A percentile compares a stretch with the other conserved stretches of the same genome.
phyloP scores from a whole-genome alignment of 352 stramenopile species.

The Thalassiosira oceanica region DNA sequence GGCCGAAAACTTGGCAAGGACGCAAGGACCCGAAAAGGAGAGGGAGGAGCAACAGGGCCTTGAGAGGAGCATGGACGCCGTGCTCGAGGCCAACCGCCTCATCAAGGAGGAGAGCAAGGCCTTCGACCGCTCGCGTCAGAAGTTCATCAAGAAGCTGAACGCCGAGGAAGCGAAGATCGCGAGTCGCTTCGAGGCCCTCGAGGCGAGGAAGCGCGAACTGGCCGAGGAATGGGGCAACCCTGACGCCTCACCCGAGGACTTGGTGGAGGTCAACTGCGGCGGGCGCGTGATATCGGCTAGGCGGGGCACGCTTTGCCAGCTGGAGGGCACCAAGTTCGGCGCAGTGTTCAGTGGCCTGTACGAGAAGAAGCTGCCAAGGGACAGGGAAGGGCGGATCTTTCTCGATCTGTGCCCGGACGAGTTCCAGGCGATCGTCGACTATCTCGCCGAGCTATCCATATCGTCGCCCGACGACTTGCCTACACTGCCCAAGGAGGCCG shows the following conservation, averaged over 20 bases:
- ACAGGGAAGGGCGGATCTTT: conserved; percentile 13
- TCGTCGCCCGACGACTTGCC: conserved; percentile 6
- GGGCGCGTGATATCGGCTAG: conserved; percentile 5
- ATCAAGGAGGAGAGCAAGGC: too few relatives aligned
- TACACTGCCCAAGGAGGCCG: not conserved
- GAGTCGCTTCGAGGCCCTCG: not conserved
- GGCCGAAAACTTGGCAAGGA: too few relatives aligned
- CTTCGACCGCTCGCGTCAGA: too few relatives aligned
- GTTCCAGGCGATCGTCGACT: conserved; percentile 15
- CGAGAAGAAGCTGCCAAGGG: conserved; percentile 13
- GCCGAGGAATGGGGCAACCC: not conserved
- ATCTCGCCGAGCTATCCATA: conserved; percentile 10
- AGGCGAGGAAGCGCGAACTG: not conserved
- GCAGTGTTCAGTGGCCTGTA: conserved; percentile 19
- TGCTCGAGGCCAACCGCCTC: too few relatives aligned
- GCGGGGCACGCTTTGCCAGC: conserved; percentile 1
- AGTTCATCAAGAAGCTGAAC: too few relatives aligned
- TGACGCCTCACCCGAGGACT: not conserved
- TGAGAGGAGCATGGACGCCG: too few relatives aligned
- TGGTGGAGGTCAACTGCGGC: conserved; percentile 16
- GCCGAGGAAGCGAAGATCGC: not conserved
- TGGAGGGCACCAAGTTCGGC: conserved; percentile 7
- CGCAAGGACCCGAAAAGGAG: too few relatives aligned
- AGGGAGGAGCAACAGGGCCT: too few relatives aligned
- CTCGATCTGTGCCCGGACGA: conserved; percentile 12